Evolutionary conservation across 2,329 filamentous ascomycete genomes (phyloP).

Genomic region (Neopestalotiopsis clavispora): DNA sequence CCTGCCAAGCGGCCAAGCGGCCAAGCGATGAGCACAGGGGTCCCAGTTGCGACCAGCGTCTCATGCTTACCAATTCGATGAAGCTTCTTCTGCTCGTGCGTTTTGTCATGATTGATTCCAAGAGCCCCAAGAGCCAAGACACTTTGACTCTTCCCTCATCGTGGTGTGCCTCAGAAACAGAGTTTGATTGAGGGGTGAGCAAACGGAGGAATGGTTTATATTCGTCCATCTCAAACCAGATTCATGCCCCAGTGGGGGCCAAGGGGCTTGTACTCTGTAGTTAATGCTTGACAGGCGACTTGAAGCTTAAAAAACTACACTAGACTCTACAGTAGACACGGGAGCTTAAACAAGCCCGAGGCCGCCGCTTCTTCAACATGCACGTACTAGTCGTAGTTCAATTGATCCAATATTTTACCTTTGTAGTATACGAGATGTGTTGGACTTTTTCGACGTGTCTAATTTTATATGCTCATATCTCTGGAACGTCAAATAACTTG

Average conservation of each 20-base stretch:
- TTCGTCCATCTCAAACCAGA: neutral
- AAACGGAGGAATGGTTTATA: neutral
- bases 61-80: slow-evolving; percentile 3
- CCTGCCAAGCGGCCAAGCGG: slow-evolving; percentile 11
- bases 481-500: neutral
- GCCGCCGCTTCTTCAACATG: too few relatives aligned
- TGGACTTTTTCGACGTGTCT: too few relatives aligned
- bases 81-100: neutral
- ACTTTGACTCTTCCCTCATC: neutral
- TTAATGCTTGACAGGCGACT: neutral
- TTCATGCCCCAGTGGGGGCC: neutral
- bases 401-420: too few relatives aligned
- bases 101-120: neutral
- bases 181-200: neutral
- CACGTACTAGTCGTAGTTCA: too few relatives aligned
- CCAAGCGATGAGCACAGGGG: neutral
- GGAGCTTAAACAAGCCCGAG: too few relatives aligned
- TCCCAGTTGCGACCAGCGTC: neutral
- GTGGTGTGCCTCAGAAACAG: neutral
- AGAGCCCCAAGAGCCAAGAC: neutral
- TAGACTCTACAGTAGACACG: too few relatives aligned
- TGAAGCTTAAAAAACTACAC: neutral
- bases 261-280: too few relatives aligned
- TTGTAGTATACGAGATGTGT: too few relatives aligned
- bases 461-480: too few relatives aligned